phyloP scores from a whole-genome alignment of 345 rosid genomes.

The Theobroma cacao region DNA sequence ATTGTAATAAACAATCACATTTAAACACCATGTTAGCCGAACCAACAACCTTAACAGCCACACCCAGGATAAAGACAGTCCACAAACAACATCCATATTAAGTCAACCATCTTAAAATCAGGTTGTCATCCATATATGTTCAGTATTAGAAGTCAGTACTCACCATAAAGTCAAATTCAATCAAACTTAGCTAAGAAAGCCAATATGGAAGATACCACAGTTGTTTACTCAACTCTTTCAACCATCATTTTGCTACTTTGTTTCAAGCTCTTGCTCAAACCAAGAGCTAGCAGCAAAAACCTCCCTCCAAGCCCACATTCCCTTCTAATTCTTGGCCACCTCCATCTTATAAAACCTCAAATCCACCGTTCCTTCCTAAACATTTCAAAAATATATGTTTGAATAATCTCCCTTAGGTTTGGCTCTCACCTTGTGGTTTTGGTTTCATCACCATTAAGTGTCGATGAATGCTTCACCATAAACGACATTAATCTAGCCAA shows the following conservation, averaged over 20 bases:
- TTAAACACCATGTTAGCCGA: too few species aligned
- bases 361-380: slow-evolving; percentile 16
- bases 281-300: slow-evolving; percentile 3
- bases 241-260: neutral
- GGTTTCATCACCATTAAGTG: slow-evolving; percentile 28
- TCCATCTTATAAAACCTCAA: too few species aligned
- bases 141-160: too few species aligned
- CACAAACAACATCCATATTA: too few species aligned
- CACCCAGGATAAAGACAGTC: too few species aligned
- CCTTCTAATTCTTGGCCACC: slow-evolving; percentile 49
- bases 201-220: slow-evolving; percentile 7
- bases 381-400: slow-evolving; percentile 35
- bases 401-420: slow-evolving; percentile 29
- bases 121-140: too few species aligned
- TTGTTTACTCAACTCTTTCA: neutral
- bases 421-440: slow-evolving; percentile 28
- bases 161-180: too few species aligned
- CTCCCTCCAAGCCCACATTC: slow-evolving; percentile 49
- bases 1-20: too few species aligned
- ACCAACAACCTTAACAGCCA: too few species aligned
- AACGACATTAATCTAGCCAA: slow-evolving; percentile 48
- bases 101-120: too few species aligned
- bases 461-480: slow-evolving; percentile 46
- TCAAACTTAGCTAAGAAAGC: too few species aligned
- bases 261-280: neutral